These are phyloP conservation scores for Jaminaea rosea DNA, from an alignment of 1,284 basidiomycete genomes.

Conservation along the genomic window DNA sequence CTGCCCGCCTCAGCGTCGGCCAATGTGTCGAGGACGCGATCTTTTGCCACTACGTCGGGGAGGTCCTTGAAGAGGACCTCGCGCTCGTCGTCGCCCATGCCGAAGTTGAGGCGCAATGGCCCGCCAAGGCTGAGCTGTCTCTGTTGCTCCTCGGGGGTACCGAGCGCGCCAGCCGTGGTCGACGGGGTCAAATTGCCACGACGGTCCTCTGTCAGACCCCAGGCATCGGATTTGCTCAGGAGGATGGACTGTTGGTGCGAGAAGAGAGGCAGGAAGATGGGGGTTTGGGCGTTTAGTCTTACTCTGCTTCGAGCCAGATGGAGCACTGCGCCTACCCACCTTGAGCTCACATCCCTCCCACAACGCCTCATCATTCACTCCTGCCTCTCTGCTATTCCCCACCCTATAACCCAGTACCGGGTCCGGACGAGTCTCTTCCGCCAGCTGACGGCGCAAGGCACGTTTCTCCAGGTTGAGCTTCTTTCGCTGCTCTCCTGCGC, in stretches of 20 bases:
- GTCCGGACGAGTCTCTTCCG: constrained; percentile 54
- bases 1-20: too few species aligned
- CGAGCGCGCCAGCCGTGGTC: constrained; percentile 4
- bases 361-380: constrained; percentile 48
- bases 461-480: constrained; percentile 44
- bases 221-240: constrained; percentile 35
- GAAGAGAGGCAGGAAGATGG: too few species aligned
- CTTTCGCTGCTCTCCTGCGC: constrained; percentile 28
- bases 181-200: constrained; percentile 33
- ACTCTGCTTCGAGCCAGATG: too few species aligned
- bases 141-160: not conserved
- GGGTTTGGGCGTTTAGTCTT: too few species aligned
- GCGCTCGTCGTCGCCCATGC: constrained; percentile 22
- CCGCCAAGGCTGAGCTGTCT: constrained; percentile 16
- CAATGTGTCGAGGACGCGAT: constrained; percentile 19
- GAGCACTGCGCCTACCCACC: too few species aligned
- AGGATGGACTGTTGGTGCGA: too few species aligned
- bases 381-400: constrained; percentile 54
- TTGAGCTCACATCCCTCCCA: constrained; percentile 36
- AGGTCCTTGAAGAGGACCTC: constrained; percentile 38
- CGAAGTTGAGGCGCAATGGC: constrained; percentile 39
- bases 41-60: constrained; percentile 39
- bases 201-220: constrained; percentile 39
- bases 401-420: constrained; percentile 60
- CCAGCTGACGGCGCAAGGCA: constrained; percentile 36